Base-by-base conservation (phyloP, 2,329 filamentous ascomycete genomes). In the Fusarium sp. region DNA sequence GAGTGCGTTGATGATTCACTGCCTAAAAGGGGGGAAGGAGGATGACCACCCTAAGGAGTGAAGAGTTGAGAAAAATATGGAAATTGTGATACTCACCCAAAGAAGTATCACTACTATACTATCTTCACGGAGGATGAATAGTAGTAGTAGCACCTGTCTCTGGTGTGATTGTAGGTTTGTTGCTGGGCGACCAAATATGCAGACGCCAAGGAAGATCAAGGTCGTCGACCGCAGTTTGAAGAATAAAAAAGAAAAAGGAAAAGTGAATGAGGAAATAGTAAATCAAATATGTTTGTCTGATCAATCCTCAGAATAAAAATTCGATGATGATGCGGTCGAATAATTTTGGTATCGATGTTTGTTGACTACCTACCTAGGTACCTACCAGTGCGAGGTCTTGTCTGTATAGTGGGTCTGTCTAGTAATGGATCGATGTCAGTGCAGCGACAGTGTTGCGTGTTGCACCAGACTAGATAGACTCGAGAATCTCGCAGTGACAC, bases 111-210 rank as follows among this genome's bases (percentile, higher is more conserved):
- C 18, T 27, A 38, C 40, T 70, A 18, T 27, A 38, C 40, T 70
- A 18, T 69, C 29, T 57, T 51, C 27, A 29, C 45, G 20, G 24
- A 27, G 43, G 22, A 44, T 49, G 32, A 51, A 52, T 55, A 40
- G 50, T 59, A 46, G 50, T 12, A 8, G 25, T 27, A 27, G n/a
- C 24, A 43, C 32, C 34, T 53, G 22, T 53, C 20, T 43, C 34
- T 43, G 38, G 40, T 63, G 61, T 22, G 40, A 61, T 55, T 51
- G 50, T 30, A 46, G 25, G 61, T 63, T 52, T 63, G 66, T 71
- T 70, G 68, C 67, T 64, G 67, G 68, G 66, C 66, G 66, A 70
- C 66, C 52, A 22, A 46, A 27, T 43, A 53, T 43, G 54, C n/a
- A 44, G 54, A 61, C 34, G 49, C 16, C 44, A 52, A 45, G 32